Evolutionary conservation across 208 protist species (phyloP), one percentile per base, ranked within the genome.

Genomic region (Wallacemonas sp.): DNA sequence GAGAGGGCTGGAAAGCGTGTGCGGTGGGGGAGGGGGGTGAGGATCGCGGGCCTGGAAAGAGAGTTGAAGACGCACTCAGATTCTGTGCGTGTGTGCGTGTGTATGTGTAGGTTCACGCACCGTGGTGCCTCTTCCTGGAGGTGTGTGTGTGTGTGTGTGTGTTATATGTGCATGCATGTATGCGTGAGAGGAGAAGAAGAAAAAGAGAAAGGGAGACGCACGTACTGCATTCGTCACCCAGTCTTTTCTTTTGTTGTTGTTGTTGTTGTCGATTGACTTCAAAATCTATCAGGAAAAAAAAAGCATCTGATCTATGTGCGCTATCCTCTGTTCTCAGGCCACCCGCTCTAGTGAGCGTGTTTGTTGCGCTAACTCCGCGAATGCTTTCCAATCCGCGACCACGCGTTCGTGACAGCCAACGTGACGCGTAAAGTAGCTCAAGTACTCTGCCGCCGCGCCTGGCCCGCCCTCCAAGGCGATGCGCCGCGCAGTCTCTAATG

Each of bases 401-500:
- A 57, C 17, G n/a, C 30, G 33, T 5, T 10, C 30, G 15, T 57
- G 50, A 1, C 50, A 57, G 32, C 50, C 50, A 4, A 38, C 50
- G 30, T 57, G 50, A 12, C 50, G n/a, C 13, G 50, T 57, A 32
- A 57, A 57, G 50, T 57, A 57, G 17, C 50, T 57, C 50, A 57
- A 39, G 21, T 57, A 57, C 50, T 57, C 50, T 4, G 50, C 26
- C 3, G 30, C 50, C 15, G 50, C 50, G 26, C 12, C 10, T 0
- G 50, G 50, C 19, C 50, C 50, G 30, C 30, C 50, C 32, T 57
- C 50, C 5, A 33, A 9, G 17, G 30, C 50, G 3, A 57, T 12
- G 30, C 50, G 50, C 30, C 22, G 26, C 50, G 50, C 50, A 12
- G 50, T 57, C n/a, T 5, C 3, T 3, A 34, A n/a, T 2, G 24